A percentile compares a stretch with the other conserved stretches of the same genome.
phyloP scores from a whole-genome alignment of 768 basidiomycete genomes.

The Steccherinum ochraceum region DNA sequence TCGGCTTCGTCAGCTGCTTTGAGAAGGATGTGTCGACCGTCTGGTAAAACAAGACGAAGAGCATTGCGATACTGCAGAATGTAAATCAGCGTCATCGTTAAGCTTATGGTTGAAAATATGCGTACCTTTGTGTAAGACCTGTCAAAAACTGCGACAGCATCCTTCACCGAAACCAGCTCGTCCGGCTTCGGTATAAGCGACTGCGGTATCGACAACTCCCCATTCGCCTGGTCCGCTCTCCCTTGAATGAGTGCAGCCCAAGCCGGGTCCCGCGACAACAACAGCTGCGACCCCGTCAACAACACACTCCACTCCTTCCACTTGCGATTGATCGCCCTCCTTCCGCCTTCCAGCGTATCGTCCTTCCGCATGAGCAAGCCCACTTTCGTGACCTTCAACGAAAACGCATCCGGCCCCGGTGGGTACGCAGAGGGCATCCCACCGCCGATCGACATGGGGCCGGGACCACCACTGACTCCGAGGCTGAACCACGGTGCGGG shows the following conservation, averaged over 20 bases:
- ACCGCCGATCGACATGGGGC: slow-evolving; percentile 16
- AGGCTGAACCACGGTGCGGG: slow-evolving; percentile 36
- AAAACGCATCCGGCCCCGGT: slow-evolving; percentile 27
- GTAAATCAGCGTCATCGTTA: slow-evolving; percentile 2
- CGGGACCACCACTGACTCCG: slow-evolving; percentile 29
- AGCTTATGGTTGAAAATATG: no score
- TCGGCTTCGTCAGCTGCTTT: slow-evolving; percentile 65
- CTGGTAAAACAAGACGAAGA: slow-evolving; percentile 70
- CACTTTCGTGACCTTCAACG: slow-evolving; percentile 71
- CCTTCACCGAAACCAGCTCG: slow-evolving; percentile 73
- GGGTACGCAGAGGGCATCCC: slow-evolving; percentile 9
- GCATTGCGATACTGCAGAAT: slow-evolving; percentile 50
- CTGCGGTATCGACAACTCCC: slow-evolving; percentile 32
- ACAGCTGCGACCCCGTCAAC: slow-evolving; percentile 83
- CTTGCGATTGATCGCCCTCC: slow-evolving; percentile 69
- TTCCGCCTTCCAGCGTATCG: slow-evolving; percentile 70
- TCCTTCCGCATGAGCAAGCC: slow-evolving; percentile 81
- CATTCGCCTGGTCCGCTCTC: slow-evolving; percentile 31
- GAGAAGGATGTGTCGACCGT: slow-evolving; percentile 78
- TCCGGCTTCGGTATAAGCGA: slow-evolving; percentile 64
- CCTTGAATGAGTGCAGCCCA: slow-evolving; percentile 45
- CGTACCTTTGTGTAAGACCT: slow-evolving; percentile 67
- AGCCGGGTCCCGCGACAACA: slow-evolving; percentile 76
- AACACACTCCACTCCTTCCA: slow-evolving; percentile 86
- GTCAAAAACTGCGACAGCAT: slow-evolving; percentile 78